Percentiles rank a stretch among this genome's conserved stretches.
phyloP scores from a whole-genome alignment of 306 rosid species.

The Argentina anserina region DNA sequence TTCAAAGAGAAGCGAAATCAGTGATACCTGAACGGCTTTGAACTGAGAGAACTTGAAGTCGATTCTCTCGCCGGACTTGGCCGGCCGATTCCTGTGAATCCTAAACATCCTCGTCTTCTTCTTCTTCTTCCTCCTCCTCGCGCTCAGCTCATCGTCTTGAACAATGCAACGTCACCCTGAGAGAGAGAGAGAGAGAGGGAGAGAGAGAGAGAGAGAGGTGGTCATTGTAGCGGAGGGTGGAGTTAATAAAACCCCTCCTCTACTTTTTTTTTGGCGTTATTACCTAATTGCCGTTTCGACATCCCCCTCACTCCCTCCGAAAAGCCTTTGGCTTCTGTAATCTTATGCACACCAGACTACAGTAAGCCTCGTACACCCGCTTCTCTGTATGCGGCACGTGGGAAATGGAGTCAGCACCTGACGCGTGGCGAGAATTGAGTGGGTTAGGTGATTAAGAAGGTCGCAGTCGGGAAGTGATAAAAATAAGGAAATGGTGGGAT shows the following conservation, averaged over 20 bases:
- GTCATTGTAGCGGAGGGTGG: constrained; percentile 70
- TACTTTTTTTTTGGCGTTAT: constrained; percentile 35
- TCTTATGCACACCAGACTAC: not conserved
- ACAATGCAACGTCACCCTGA: constrained; percentile 8
- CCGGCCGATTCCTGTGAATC: constrained; percentile 53
- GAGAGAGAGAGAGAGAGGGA: constrained; percentile 28
- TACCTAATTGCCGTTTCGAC: constrained; percentile 22
- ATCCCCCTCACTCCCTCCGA: not conserved
- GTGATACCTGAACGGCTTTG: constrained; percentile 38
- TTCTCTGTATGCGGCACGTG: not conserved
- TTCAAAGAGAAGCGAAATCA: not conserved
- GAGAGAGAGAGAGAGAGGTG: constrained; percentile 30
- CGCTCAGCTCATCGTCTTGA: not conserved
- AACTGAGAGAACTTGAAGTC: constrained; percentile 42
- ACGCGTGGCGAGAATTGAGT: not conserved
- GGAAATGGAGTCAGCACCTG: accelerated
- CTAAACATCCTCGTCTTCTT: constrained; percentile 63
- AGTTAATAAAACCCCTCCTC: constrained; percentile 43
- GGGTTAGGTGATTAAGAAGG: not conserved
- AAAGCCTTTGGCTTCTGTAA: not conserved
- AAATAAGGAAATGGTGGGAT: not conserved
- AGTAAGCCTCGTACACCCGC: not conserved
- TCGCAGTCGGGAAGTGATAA: not conserved
- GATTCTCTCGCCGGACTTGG: constrained; percentile 49
- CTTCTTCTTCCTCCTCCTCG: too few species aligned